These are phyloP conservation scores for Orbilia brochopaga DNA, from an alignment of 2,329 filamentous ascomycete species.

Conservation along the genomic window DNA sequence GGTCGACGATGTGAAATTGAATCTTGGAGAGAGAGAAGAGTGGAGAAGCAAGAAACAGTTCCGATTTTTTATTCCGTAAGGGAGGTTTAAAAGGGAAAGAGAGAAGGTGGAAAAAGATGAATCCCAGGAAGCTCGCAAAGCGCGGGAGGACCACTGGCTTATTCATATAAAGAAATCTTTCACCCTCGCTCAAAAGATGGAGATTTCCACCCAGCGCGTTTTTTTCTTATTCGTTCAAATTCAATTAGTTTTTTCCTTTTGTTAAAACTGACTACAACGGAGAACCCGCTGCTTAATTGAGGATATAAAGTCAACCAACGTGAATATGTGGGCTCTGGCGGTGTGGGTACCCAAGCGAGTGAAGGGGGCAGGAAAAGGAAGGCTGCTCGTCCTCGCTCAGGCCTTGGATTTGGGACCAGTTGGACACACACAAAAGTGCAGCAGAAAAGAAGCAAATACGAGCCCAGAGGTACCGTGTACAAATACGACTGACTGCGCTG, in stretches of 20 bases:
- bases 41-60: conserved; percentile 26
- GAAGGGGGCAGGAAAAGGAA: conserved; percentile 35
- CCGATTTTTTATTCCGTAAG: conserved; percentile 31
- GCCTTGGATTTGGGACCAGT: conserved; percentile 47
- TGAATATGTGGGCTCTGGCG: conserved; percentile 39
- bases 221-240: conserved; percentile 21
- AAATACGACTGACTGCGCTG: conserved; percentile 14
- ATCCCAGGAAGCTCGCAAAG: conserved; percentile 46
- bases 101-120: conserved; percentile 39
- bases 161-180: conserved; percentile 44
- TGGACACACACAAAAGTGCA: conserved; percentile 47
- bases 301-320: conserved; percentile 37
- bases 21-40: conserved; percentile 15
- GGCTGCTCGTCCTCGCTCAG: conserved; percentile 46
- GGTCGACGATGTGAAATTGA: conserved; percentile 17
- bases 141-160: conserved; percentile 47
- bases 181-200: conserved; percentile 34
- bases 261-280: conserved; percentile 9
- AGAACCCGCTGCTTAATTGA: conserved; percentile 39
- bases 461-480: conserved; percentile 36
- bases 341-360: conserved; percentile 49
- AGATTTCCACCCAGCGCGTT: conserved; percentile 19
- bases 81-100: conserved; percentile 21
- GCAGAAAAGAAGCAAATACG: conserved; percentile 14
- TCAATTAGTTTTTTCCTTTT: conserved; percentile 9